A percentile compares a stretch with the other conserved stretches of the same genome.
Evolutionary conservation across 805 yeast species (phyloP).

Genomic region (Starmera dryadoides): DNA sequence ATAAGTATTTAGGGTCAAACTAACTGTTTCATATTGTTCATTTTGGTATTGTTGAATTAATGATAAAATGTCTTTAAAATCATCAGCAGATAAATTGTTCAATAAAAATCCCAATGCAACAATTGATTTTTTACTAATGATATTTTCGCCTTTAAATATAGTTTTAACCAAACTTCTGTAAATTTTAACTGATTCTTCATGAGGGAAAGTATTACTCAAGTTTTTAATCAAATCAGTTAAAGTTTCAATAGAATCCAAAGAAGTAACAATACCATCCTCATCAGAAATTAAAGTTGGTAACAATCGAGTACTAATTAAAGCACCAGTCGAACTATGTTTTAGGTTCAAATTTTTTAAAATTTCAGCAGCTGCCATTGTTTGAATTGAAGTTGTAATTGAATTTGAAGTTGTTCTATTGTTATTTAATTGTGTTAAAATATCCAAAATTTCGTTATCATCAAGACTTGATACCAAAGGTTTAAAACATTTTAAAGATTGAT

Average conservation of each 20-base stretch:
- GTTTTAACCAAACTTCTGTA: conserved; percentile 26
- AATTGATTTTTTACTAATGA: conserved; percentile 44
- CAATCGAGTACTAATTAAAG: conserved; percentile 27
- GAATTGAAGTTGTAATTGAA: conserved; percentile 21
- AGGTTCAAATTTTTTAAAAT: conserved; percentile 17
- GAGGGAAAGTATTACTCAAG: conserved; percentile 35
- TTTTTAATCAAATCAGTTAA: conserved; percentile 46
- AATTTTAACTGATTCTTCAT: conserved; percentile 25
- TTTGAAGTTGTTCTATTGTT: conserved; percentile 12
- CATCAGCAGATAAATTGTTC: conserved; percentile 18
- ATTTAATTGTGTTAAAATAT: conserved; percentile 12
- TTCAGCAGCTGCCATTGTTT: conserved; percentile 20
- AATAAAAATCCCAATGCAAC: conserved; percentile 38
- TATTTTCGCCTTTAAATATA: conserved; percentile 32
- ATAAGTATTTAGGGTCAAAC: conserved; percentile 12
- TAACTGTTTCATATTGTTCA: conserved; percentile 14
- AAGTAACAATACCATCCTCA: conserved; percentile 22
- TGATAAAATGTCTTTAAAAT: conserved; percentile 16
- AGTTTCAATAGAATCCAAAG: conserved; percentile 55
- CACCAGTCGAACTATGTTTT: conserved; percentile 17
- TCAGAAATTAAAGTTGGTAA: conserved; percentile 30
- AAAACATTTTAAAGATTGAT: conserved; percentile 59
- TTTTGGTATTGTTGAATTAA: conserved; percentile 11
- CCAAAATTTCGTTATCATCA: conserved; percentile 16
- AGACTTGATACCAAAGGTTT: conserved; percentile 26